These are phyloP conservation scores for Backusella sp. DNA, from an alignment of 192 early-diverging fungal genomes.

Conservation along the genomic window DNA sequence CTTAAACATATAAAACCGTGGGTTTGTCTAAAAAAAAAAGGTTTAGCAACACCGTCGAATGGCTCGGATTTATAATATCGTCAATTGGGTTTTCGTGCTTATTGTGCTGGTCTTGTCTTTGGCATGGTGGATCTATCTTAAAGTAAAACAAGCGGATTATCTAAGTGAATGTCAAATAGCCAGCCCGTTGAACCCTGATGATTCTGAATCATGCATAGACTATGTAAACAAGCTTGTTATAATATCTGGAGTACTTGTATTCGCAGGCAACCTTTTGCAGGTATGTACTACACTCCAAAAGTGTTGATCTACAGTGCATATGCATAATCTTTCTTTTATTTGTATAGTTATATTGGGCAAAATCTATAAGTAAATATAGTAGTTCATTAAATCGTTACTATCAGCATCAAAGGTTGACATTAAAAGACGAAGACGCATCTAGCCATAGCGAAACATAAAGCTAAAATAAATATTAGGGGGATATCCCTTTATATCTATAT, in stretches of 20 bases:
- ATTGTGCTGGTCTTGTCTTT: not conserved
- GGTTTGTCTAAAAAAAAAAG: not conserved
- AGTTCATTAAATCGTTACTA: not conserved
- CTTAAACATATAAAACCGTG: not conserved
- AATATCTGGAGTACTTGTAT: not conserved
- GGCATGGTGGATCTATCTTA: constrained; percentile 3
- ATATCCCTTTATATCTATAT: not conserved
- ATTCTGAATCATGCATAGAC: not conserved
- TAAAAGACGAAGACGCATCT: not conserved
- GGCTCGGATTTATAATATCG: not conserved
- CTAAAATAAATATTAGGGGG: not conserved
- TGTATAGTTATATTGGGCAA: not conserved
- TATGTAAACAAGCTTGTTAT: not conserved
- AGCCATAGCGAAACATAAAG: not conserved
- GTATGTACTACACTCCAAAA: not conserved
- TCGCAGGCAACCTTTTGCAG: not conserved
- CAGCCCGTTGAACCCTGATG: not conserved
- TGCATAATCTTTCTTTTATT: not conserved
- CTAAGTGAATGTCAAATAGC: not conserved
- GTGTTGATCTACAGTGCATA: not conserved
- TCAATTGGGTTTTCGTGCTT: not conserved
- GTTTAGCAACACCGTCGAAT: not conserved
- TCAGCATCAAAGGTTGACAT: not conserved
- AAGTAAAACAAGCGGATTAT: not conserved
- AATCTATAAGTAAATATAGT: not conserved